Evolutionary conservation across 202 grass and related monocot species (phyloP), one percentile per base, ranked within the genome.

Genomic region (Schoenoplectus triqueter): DNA sequence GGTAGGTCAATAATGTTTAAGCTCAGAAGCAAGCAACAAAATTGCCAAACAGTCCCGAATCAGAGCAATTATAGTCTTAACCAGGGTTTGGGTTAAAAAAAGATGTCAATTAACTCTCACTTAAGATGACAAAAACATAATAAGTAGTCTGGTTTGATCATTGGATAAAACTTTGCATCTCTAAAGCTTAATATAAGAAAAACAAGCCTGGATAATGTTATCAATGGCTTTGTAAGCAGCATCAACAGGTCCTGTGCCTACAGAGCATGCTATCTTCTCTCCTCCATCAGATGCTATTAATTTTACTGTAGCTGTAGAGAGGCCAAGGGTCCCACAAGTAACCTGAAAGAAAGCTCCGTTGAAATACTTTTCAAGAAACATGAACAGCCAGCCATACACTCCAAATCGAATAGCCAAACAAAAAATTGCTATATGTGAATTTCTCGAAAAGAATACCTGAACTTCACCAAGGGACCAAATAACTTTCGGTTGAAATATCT

Each of bases 261-360:
- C 48, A 41, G 88, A 91, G 68, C 92, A 95, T 57, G 80, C 95
- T 87, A 93, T 90, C 84, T 90, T 97, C 71, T 94, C 92, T 59
- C 89, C 88, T 69, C 95, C 95, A 75, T 95, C 91, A 39, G 82
- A 85, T 80, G 11, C 74, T 85, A 97, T 89, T 77, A 97, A 82
- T 93, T 97, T 97, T 17, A 95, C 91, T 76, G 95, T 97, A 83
- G 95, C 92, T 83, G 95, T 97, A 85, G 95, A 92, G n/a, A 95
- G 77, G 88, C 95, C 92, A 77, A 97, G 89, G 56, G 95, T 97
- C 87, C 95, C 92, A 90, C 95, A 97, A 64, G 95, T 95, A 84
- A 86, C 95, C 69, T 73, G 17, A 50, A 50, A 73, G 46, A 0
- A 73, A 50, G 46, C 31, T 19, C 17, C n/a, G 20, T 20, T 73